Evolutionary conservation across 1,139 yeast genomes (phyloP), one percentile per base, ranked within the genome.

Genomic region (Geotrichum aggregatum): DNA sequence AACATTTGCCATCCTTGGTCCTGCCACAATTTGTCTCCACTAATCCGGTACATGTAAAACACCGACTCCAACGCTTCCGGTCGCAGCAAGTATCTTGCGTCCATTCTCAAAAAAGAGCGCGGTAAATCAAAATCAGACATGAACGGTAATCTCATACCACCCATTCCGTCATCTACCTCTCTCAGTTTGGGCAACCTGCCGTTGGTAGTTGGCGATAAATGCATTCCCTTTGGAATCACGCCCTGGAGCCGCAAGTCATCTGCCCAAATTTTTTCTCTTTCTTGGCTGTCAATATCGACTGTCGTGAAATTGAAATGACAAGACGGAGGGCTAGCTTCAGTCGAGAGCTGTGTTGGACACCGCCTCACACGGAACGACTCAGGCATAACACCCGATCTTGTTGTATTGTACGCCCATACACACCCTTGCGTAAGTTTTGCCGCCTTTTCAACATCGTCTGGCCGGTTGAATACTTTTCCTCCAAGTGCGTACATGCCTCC

Each of bases 21-120:
- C 61, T 89, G 80, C 80, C 88, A 87, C 63, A 75, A 74, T 8
- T 68, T 68, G 60, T 86, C 89, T 3, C 91, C 92, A 0, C 92
- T 85, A 56, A 84, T 71, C 61, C 92, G 75, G 66, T 83, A 85
- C 74, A 85, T 75, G 67, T 82, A 82, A 66, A 82, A 84, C 26
- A 87, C 75, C 0, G 89, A 81, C 64, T 86, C 94, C 28, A 86
- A 82, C 1, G 88, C 80, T 63, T 84, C 89, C 0, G 95, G 92
- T 46, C 91, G 75, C 57, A 86, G 76, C 49, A 82, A 68, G 61
- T 80, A 83, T 52, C 76, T 76, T 35, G 77, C 73, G 55, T 79
- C 82, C 59, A 75, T 63, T 2, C 63, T 58, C 47, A 54, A 11
- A 42, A 60, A 61, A 6, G 64, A 59, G 5, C 72, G 56, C 7